Percentiles rank a stretch among this genome's conserved stretches.
phyloP scores from a whole-genome alignment of 805 yeast genomes.

The Candida mattraensis region DNA sequence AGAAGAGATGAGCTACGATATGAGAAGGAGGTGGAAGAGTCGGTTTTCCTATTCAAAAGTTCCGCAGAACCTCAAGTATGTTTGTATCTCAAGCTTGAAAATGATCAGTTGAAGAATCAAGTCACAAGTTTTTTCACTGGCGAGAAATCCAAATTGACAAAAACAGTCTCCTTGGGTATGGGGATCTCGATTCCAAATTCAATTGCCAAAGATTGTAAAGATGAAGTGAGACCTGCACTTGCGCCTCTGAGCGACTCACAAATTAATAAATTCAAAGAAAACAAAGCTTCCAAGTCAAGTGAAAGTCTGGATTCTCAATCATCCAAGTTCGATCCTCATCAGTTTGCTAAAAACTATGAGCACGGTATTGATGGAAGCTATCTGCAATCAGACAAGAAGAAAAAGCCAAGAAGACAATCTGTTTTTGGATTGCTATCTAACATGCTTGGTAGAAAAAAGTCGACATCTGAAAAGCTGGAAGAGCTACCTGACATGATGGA shows the following conservation, averaged over 20 bases:
- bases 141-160: constrained; percentile 1
- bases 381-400: constrained; percentile 2
- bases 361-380: constrained; percentile 19
- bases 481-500: too few relatives aligned
- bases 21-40: constrained; percentile 15
- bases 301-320: too few relatives aligned
- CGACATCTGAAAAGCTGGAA: background rate
- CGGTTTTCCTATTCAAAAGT: constrained; percentile 20
- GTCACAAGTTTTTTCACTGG: constrained; percentile 9
- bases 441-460: constrained; percentile 9
- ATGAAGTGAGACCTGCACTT: constrained; percentile 3
- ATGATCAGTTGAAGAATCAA: constrained; percentile 1
- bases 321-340: constrained; percentile 20
- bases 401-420: constrained; percentile 24
- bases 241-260: too few relatives aligned
- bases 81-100: constrained; percentile 18
- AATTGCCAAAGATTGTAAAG: background rate
- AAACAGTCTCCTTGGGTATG: constrained; percentile 12
- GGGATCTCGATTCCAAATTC: constrained; percentile 6
- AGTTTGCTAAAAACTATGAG: constrained; percentile 24
- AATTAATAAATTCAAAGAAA: too few relatives aligned
- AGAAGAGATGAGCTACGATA: constrained; percentile 29
- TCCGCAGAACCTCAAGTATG: constrained; percentile 16
- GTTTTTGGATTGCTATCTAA: constrained; percentile 28
- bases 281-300: background rate